Base-by-base conservation (phyloP, 306 rosid genomes). In the Gillenia trifoliata region DNA sequence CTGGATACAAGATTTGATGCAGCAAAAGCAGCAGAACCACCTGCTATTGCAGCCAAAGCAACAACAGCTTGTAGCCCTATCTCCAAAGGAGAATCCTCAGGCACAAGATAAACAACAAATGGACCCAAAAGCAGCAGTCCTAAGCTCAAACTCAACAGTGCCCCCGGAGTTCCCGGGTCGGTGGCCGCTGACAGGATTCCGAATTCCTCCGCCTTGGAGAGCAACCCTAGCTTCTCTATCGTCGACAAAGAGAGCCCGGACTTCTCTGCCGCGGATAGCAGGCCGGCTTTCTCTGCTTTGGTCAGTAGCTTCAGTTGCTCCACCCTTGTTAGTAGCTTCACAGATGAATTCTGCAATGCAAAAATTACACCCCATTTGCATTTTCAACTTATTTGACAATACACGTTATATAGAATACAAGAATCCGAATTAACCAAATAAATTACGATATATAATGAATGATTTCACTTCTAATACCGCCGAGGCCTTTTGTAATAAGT, bases 211-310 rank as follows among this genome's bases (percentile, higher is more conserved):
- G 99, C 99, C 80, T 92, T 94, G 6, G 96, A 91, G 6, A 94
- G 96, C 63, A 92, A 82, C 2, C 99, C 97, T 17, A 92, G 74
- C 47, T 72, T 83, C 91, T 94, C 99, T 47, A 94, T 92, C 0
- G 89, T 45, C 19, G 97, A 92, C 9, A 94, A 86, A 1, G 99
- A 94, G 66, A 94, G 75, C 12, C 99, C 97, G 9, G 56, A 76
- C 68, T 86, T 88, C 88, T 94, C 99, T 15, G 97, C 97, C 17
- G 99, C 93, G 0, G 99, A 94, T 60, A 94, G 70, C 55, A 94
- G 55, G 4, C 99, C 99, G 11, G 97, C 97, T 78, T 94, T 94
- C 89, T 94, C 99, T 47, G 97, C 97, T 73, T 94, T 94, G 41
- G 89, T 87, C 33, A 94, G 78, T 0, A 94, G 91, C 66, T 80